A percentile compares a stretch with the other conserved stretches of the same genome.
These are phyloP conservation scores for Podaxis sp. DNA, from an alignment of 768 basidiomycete genomes.

Conservation along the genomic window DNA sequence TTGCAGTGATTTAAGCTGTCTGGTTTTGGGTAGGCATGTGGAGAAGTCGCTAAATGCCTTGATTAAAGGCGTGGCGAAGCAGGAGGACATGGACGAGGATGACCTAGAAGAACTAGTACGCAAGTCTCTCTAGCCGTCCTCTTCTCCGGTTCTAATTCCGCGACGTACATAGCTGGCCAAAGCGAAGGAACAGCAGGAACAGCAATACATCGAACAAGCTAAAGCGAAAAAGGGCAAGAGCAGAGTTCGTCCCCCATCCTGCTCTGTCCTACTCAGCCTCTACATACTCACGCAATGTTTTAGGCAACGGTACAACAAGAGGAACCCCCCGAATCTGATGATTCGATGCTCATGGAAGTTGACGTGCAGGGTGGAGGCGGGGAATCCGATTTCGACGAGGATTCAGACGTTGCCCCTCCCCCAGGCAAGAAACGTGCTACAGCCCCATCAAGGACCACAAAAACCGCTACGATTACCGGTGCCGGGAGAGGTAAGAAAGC, in stretches of 20 bases:
- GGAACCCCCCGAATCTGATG: slow-evolving; percentile 52
- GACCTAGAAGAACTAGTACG: slow-evolving; percentile 70
- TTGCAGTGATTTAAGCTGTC: not conserved
- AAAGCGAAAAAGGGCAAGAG: slow-evolving; percentile 34
- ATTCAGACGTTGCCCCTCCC: slow-evolving; percentile 38
- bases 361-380: slow-evolving; percentile 41
- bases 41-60: slow-evolving; percentile 49
- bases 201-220: slow-evolving; percentile 49
- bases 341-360: slow-evolving; percentile 79
- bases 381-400: slow-evolving; percentile 48
- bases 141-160: not conserved
- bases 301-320: slow-evolving; percentile 52
- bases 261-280: not conserved
- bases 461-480: slow-evolving; percentile 30
- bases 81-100: slow-evolving; percentile 65
- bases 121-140: slow-evolving; percentile 4
- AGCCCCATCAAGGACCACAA: slow-evolving; percentile 20
- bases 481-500: slow-evolving; percentile 25
- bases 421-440: slow-evolving; percentile 41
- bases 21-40: slow-evolving; percentile 55
- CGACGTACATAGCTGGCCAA: slow-evolving; percentile 46
- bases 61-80: slow-evolving; percentile 65
- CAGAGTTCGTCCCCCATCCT: slow-evolving; percentile 31
- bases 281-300: not conserved
- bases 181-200: slow-evolving; percentile 68